Percentiles rank a stretch among this genome's conserved stretches.
Conservation (phyloP, 305 asterid genomes). For the Ruellia speciosa region DNA sequence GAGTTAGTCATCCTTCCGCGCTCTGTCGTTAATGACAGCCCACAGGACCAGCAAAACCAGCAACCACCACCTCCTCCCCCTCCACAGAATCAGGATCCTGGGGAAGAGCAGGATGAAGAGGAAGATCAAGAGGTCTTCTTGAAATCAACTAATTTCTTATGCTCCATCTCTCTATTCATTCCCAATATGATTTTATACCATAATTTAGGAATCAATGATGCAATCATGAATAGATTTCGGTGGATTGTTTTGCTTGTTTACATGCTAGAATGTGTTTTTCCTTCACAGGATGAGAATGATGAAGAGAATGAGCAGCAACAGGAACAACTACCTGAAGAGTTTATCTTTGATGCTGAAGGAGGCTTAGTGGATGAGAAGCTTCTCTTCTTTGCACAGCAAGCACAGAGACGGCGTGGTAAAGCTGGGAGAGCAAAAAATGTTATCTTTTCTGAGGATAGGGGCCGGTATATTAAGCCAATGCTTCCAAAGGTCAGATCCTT, state of each 20-base stretch:
- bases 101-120: slow-evolving; percentile 61
- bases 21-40: slow-evolving; percentile 45
- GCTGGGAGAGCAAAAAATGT: slow-evolving; percentile 99
- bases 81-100: slow-evolving; percentile 66
- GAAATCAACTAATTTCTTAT: neutral
- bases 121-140: slow-evolving; percentile 50
- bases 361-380: slow-evolving; percentile 88
- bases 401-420: slow-evolving; percentile 80
- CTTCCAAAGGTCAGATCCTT: slow-evolving; percentile 76
- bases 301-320: slow-evolving; percentile 91
- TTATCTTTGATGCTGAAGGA: slow-evolving; percentile 77
- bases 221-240: neutral
- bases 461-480: slow-evolving; percentile 95
- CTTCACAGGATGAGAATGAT: slow-evolving; percentile 64
- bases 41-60: slow-evolving; percentile 60
- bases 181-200: neutral
- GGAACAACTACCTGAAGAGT: slow-evolving; percentile 91
- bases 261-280: slow-evolving; percentile 9
- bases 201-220: slow-evolving; percentile 10
- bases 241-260: neutral
- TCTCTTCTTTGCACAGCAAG: slow-evolving; percentile 98
- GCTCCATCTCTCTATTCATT: neutral
- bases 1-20: slow-evolving; percentile 77
- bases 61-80: slow-evolving; percentile 75
- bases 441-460: slow-evolving; percentile 96